Evolutionary conservation across 345 rosid genomes (phyloP).

Genomic region (Brassica incana): DNA sequence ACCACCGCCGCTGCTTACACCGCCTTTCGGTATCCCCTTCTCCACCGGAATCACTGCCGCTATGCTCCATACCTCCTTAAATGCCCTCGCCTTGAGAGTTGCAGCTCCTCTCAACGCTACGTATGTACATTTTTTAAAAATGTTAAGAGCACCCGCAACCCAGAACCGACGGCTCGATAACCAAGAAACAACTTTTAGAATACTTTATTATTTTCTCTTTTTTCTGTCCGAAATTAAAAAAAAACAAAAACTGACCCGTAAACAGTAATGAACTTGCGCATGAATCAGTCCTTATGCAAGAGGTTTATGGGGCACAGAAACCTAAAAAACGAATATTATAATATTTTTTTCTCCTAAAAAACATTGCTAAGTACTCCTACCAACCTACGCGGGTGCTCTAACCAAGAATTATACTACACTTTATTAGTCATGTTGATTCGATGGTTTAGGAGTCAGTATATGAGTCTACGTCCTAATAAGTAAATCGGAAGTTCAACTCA

Average conservation of each 20-base stretch:
- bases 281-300: too few species aligned
- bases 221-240: too few species aligned
- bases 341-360: too few species aligned
- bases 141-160: not conserved
- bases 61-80: conserved; percentile 95
- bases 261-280: too few species aligned
- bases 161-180: too few species aligned
- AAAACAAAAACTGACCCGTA: too few species aligned
- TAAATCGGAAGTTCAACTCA: not conserved
- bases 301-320: too few species aligned
- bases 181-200: too few species aligned
- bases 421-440: not conserved
- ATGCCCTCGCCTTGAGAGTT: conserved; percentile 79
- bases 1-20: conserved; percentile 38
- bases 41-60: conserved; percentile 95
- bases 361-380: too few species aligned
- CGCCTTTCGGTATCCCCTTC: conserved; percentile 51
- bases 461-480: not conserved
- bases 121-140: conserved; percentile 14
- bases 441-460: not conserved
- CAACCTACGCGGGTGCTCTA: too few species aligned
- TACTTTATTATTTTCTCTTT: too few species aligned
- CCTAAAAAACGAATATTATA: too few species aligned
- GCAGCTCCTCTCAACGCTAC: conserved; percentile 94
- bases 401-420: not conserved